Evolutionary conservation across 371 early-diverging fungal genomes (phyloP).

Genomic region (Apophysomyces elegans): DNA sequence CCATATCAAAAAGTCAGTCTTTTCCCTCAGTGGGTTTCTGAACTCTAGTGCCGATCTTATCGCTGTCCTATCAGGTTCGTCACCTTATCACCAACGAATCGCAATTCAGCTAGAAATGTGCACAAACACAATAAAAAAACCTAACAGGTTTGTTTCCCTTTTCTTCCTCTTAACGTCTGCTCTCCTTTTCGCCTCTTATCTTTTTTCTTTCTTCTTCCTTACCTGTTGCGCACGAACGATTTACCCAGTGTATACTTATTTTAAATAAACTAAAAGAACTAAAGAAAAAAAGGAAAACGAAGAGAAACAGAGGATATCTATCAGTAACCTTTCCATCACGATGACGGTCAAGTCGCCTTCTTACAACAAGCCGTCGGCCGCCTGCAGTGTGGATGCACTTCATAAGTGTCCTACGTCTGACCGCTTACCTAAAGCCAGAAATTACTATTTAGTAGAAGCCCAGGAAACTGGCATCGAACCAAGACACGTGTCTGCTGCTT

Average conservation of each 20-base stretch:
- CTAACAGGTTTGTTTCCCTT: not conserved
- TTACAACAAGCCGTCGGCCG: slow-evolving; percentile 57
- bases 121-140: not conserved
- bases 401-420: slow-evolving; percentile 52
- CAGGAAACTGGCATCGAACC: slow-evolving; percentile 46
- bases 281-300: not conserved
- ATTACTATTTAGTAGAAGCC: slow-evolving; percentile 32
- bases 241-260: too few relatives aligned
- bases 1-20: not conserved
- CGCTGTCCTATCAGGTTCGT: slow-evolving; percentile 1
- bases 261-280: too few relatives aligned
- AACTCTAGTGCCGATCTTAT: not conserved
- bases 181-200: not conserved
- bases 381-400: slow-evolving; percentile 56
- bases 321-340: slow-evolving; percentile 9
- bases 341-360: slow-evolving; percentile 60
- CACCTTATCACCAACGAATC: slow-evolving; percentile 3
- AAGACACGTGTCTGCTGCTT: slow-evolving; percentile 36
- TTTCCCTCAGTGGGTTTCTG: not conserved
- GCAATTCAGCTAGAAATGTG: slow-evolving; percentile 5
- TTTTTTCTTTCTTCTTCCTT: not conserved
- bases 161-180: not conserved
- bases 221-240: not conserved
- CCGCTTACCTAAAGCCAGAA: not conserved
- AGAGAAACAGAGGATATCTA: not conserved